phyloP scores from a whole-genome alignment of 2,329 filamentous ascomycete genomes.

The Aspergillus phoenicis region DNA sequence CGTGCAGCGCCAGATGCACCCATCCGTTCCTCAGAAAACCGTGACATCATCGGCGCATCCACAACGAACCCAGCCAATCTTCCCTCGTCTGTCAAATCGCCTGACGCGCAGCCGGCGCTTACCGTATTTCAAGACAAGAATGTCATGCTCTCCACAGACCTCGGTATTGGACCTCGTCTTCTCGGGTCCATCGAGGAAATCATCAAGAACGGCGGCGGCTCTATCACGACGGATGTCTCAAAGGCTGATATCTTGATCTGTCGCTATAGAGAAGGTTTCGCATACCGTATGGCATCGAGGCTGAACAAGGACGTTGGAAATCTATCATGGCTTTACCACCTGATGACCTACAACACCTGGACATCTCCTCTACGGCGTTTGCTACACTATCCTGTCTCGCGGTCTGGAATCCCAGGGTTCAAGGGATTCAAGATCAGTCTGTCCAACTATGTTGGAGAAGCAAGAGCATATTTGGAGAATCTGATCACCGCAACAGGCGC shows the following conservation, averaged over 20 bases:
- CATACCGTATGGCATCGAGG: slow-evolving; percentile 77
- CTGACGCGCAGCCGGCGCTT: slow-evolving; percentile 53
- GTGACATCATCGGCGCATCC: slow-evolving; percentile 69
- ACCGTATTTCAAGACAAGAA: slow-evolving; percentile 76
- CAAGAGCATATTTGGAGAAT: slow-evolving; percentile 89
- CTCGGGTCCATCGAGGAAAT: slow-evolving; percentile 69
- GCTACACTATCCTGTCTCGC: slow-evolving; percentile 85
- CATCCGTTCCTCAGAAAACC: slow-evolving; percentile 59
- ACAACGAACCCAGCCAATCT: slow-evolving; percentile 51
- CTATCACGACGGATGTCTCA: slow-evolving; percentile 64
- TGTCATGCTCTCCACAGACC: slow-evolving; percentile 75
- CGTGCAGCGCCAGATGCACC: slow-evolving; percentile 58
- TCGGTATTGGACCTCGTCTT: slow-evolving; percentile 70
- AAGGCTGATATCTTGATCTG: slow-evolving; percentile 83
- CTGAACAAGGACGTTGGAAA: slow-evolving; percentile 84
- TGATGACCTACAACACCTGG: slow-evolving; percentile 88
- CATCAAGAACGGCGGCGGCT: slow-evolving; percentile 71
- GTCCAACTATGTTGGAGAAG: slow-evolving; percentile 95
- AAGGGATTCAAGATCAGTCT: slow-evolving; percentile 76
- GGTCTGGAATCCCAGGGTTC: slow-evolving; percentile 77
- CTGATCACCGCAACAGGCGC: slow-evolving; percentile 81
- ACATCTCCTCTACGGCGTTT: slow-evolving; percentile 80
- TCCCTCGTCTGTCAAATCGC: slow-evolving; percentile 32
- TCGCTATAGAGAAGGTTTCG: slow-evolving; percentile 77
- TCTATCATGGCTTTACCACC: slow-evolving; percentile 87